Evolutionary conservation across 495 filamentous ascomycete species (phyloP).

Genomic region (Annulohypoxylon maeteangense): DNA sequence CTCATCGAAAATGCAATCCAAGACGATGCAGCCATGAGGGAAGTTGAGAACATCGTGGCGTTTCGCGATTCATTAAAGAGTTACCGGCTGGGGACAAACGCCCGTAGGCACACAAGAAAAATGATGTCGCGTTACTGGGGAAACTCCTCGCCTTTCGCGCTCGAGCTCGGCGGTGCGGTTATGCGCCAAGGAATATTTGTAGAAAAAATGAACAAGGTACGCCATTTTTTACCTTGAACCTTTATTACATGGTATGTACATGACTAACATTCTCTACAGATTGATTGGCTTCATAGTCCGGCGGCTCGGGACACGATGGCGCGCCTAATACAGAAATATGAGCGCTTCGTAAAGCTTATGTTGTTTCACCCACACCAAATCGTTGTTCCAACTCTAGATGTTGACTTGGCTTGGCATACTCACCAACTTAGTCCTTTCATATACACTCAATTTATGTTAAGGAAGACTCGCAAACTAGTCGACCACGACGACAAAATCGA

Average conservation of each 20-base stretch:
- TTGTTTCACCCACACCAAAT: constrained; percentile 59
- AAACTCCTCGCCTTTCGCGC: constrained; percentile 73
- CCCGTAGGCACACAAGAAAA: constrained; percentile 68
- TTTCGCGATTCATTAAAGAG: background rate
- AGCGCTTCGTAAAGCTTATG: constrained; percentile 76
- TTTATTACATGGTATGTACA: too few species aligned
- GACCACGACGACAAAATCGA: constrained; percentile 90
- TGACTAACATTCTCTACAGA: constrained; percentile 36
- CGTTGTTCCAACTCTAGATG: constrained; percentile 84
- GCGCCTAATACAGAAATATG: constrained; percentile 75
- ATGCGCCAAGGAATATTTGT: constrained; percentile 83
- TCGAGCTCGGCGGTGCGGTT: constrained; percentile 82
- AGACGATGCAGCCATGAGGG: constrained; percentile 39
- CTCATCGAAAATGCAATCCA: constrained; percentile 57
- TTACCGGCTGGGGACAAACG: constrained; percentile 32
- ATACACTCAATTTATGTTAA: constrained; percentile 69
- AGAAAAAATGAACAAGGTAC: constrained; percentile 77
- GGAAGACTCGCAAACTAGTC: constrained; percentile 64
- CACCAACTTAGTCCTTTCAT: constrained; percentile 70
- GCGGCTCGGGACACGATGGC: constrained; percentile 70
- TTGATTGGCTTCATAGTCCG: constrained; percentile 81
- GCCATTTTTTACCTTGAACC: too few species aligned
- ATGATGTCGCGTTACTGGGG: constrained; percentile 87
- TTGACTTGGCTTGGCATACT: constrained; percentile 88
- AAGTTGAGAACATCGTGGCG: constrained; percentile 43